Evolutionary conservation across 2,329 filamentous ascomycete species (phyloP).

Genomic region (Capronia coronata): DNA sequence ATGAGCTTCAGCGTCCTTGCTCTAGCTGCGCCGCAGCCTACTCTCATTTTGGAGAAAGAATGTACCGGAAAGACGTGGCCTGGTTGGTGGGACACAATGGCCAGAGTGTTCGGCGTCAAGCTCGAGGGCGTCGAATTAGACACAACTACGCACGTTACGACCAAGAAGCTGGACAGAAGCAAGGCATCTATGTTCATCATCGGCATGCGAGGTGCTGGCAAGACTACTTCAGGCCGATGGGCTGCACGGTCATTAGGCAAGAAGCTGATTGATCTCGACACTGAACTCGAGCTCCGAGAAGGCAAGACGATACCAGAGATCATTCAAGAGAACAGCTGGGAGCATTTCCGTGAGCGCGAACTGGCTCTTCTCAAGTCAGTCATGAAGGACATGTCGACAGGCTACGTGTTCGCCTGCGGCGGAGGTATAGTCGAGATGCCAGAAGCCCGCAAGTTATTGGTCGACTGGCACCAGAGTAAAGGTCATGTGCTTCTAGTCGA

Average conservation of each 20-base stretch:
- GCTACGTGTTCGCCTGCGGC: constrained; percentile 85
- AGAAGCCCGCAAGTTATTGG: constrained; percentile 68
- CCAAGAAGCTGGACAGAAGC: constrained; percentile 37
- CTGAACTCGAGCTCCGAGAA: constrained; percentile 69
- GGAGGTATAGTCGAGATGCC: constrained; percentile 86
- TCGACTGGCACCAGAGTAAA: constrained; percentile 64
- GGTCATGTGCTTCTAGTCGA: constrained; percentile 84
- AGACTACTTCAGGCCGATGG: constrained; percentile 88
- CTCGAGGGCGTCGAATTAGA: constrained; percentile 66
- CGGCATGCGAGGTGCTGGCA: constrained; percentile 94
- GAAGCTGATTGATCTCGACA: constrained; percentile 79
- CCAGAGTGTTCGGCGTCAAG: constrained; percentile 66
- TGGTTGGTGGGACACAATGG: constrained; percentile 92
- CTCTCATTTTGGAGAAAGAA: constrained; percentile 78
- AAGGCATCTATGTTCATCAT: constrained; percentile 80
- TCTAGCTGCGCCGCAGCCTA: constrained; percentile 61
- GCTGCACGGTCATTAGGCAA: constrained; percentile 68
- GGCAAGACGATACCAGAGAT: constrained; percentile 79
- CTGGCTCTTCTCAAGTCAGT: constrained; percentile 65
- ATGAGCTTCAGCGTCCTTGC: constrained; percentile 97
- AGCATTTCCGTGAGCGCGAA: constrained; percentile 76
- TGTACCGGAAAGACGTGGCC: constrained; percentile 98
- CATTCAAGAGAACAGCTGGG: constrained; percentile 74
- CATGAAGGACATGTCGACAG: constrained; percentile 65
- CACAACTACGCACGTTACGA: constrained; percentile 33